A percentile compares a stretch with the other conserved stretches of the same genome.
Conservation (phyloP, 2,329 filamentous ascomycete species). For the Zelopaecilomyces penicillatus region DNA sequence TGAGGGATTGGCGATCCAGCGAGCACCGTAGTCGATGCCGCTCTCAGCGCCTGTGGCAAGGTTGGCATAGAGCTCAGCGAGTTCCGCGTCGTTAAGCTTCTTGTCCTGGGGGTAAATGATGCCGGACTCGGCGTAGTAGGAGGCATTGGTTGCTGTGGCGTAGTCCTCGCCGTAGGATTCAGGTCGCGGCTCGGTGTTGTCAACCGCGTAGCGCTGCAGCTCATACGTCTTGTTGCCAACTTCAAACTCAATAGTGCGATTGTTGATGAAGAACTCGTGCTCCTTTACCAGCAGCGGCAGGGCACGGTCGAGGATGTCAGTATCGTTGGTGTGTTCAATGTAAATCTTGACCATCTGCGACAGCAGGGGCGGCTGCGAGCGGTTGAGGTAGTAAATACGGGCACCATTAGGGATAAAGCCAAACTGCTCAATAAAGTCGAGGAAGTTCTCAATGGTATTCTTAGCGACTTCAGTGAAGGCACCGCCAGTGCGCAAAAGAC, state of each 20-base stretch:
- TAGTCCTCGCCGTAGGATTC: slow-evolving; percentile 62
- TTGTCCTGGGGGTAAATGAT: slow-evolving; percentile 47
- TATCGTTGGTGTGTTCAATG: slow-evolving; percentile 56
- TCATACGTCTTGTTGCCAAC: slow-evolving; percentile 39
- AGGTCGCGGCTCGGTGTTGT: slow-evolving; percentile 57
- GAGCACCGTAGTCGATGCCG: slow-evolving; percentile 55
- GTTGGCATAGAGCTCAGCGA: slow-evolving; percentile 48
- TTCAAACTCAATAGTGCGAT: slow-evolving; percentile 48
- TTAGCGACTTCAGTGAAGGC: slow-evolving; percentile 53
- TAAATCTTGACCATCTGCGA: slow-evolving; percentile 59
- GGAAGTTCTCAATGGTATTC: slow-evolving; percentile 63
- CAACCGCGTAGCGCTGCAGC: slow-evolving; percentile 51
- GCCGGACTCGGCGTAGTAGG: slow-evolving; percentile 51
- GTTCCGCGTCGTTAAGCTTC: slow-evolving; percentile 43
- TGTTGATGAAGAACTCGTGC: slow-evolving; percentile 53
- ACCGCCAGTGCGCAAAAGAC: slow-evolving; percentile 55
- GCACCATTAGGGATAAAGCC: slow-evolving; percentile 63
- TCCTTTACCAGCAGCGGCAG: slow-evolving; percentile 56
- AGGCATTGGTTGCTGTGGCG: slow-evolving; percentile 53
- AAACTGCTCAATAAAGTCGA: slow-evolving; percentile 55
- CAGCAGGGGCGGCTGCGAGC: slow-evolving; percentile 58
- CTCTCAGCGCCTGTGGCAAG: slow-evolving; percentile 58
- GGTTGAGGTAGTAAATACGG: slow-evolving; percentile 59
- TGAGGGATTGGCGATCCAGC: slow-evolving; percentile 48
- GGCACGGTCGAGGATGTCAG: slow-evolving; percentile 49